Base-by-base conservation (phyloP, 352 stramenopile genomes). In the Nothophytophthora sp. region DNA sequence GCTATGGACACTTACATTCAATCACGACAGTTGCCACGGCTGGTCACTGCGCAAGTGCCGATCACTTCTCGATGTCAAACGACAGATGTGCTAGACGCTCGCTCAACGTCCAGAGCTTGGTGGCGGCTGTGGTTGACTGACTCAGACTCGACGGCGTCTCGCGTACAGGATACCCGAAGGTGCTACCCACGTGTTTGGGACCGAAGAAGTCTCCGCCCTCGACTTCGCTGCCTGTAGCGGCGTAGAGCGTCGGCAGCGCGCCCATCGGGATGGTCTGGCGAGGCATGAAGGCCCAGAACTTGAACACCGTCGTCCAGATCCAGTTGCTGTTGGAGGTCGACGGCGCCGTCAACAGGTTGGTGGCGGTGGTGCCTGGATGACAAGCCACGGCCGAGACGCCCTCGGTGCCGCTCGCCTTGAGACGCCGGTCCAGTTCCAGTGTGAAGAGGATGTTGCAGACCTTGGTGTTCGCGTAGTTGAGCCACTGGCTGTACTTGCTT, bases 391-490 rank as follows among this genome's bases (percentile, higher is more conserved):
- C 45, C 18, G 40, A 30, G 19, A 83, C 55, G 2, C 45, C 56
- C 5, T 50, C 32, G 16, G 76, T 34, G 8, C 63, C 56, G 3
- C 47, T 37, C 4, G 40, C 47, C 2, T 70, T 50, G 18, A 85
- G 47, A 2, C 74, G 66, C 12, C 68, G 59, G 15, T 72, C 32
- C 5, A 86, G 57, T 48, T 83, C 72, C 0, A 64, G 42, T 13
- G 72, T 76, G 52, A 85, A 86, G 24, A 88, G 63, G 13, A 85
- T 24, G 61, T 83, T 88, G 47, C 37, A 73, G 10, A 88, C 42
- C 53, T 88, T 88, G 5, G 70, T 73, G 27, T 76, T 70, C 9
- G 37, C 32, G 59, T 89, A 89, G 33, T 63, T 73, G 13, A 55
- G 42, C 55, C 55, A 76, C 33, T 69, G 57, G 20, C 43, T 60